phyloP scores from a whole-genome alignment of 1,139 yeast genomes.

The Pichiaceae sp. region DNA sequence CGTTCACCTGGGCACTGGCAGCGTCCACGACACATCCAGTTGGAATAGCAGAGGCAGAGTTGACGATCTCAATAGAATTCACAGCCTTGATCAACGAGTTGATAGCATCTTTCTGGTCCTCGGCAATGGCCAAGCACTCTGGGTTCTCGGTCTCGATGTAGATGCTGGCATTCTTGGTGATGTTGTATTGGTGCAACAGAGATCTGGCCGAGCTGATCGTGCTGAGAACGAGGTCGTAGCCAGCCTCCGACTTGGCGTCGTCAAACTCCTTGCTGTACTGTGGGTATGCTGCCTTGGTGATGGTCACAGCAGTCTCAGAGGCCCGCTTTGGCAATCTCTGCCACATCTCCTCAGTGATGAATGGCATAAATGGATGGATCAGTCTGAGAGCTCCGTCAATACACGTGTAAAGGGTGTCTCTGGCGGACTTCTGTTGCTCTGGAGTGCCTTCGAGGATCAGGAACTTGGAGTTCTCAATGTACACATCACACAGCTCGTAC shows the following conservation, averaged over 20 bases:
- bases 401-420: constrained; percentile 88
- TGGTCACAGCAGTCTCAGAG: constrained; percentile 60
- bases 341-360: constrained; percentile 96
- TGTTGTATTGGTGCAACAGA: constrained; percentile 79
- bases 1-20: constrained; percentile 73
- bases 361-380: constrained; percentile 99
- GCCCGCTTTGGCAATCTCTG: constrained; percentile 92
- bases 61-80: constrained; percentile 57
- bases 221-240: constrained; percentile 76
- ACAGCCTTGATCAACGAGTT: constrained; percentile 90
- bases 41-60: constrained; percentile 50
- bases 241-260: constrained; percentile 56
- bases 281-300: constrained; percentile 77
- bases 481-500: constrained; percentile 91
- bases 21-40: constrained; percentile 85
- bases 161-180: constrained; percentile 80
- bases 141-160: constrained; percentile 61
- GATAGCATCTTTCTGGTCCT: constrained; percentile 72
- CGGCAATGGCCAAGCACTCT: constrained; percentile 42
- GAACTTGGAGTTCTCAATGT: constrained; percentile 93
- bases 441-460: constrained; percentile 87
- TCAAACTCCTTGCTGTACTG: constrained; percentile 50
- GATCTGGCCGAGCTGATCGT: constrained; percentile 92
- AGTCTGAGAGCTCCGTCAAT: constrained; percentile 85
- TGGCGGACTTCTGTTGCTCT: constrained; percentile 79